Conservation (phyloP, 129 eudicot genomes). For the Tagetes patula region DNA sequence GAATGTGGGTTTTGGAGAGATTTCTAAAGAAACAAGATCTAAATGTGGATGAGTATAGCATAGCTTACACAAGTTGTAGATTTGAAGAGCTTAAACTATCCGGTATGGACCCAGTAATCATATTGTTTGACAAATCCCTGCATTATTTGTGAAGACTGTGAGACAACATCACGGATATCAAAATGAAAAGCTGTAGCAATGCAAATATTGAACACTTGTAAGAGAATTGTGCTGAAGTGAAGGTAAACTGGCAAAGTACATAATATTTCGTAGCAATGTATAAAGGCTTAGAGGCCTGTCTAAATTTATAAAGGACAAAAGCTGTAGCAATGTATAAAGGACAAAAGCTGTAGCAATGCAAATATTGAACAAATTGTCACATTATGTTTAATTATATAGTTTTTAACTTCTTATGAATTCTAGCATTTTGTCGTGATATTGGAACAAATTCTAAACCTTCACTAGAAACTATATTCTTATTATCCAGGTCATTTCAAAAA, state of each 20-base stretch:
- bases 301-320: background rate
- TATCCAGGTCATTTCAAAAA: background rate
- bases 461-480: background rate
- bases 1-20: background rate
- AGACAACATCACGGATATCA: conserved; percentile 20
- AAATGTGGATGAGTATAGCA: conserved; percentile 18
- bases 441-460: background rate
- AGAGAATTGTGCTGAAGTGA: background rate
- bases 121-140: conserved; percentile 89
- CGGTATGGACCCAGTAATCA: conserved; percentile 75
- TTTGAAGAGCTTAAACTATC: conserved; percentile 75
- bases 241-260: too few species aligned
- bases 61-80: conserved; percentile 91
- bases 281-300: too few species aligned
- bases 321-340: background rate
- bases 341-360: background rate
- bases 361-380: conserved; percentile 5
- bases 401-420: background rate
- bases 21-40: background rate
- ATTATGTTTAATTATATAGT: background rate
- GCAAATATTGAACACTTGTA: background rate
- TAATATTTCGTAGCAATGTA: too few species aligned
- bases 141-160: conserved; percentile 21
- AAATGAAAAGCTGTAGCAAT: background rate
- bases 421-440: background rate